A percentile compares a stretch with the other conserved stretches of the same genome.
Evolutionary conservation across 768 basidiomycete species (phyloP).

Genomic region (Leucocoprinus sp.): DNA sequence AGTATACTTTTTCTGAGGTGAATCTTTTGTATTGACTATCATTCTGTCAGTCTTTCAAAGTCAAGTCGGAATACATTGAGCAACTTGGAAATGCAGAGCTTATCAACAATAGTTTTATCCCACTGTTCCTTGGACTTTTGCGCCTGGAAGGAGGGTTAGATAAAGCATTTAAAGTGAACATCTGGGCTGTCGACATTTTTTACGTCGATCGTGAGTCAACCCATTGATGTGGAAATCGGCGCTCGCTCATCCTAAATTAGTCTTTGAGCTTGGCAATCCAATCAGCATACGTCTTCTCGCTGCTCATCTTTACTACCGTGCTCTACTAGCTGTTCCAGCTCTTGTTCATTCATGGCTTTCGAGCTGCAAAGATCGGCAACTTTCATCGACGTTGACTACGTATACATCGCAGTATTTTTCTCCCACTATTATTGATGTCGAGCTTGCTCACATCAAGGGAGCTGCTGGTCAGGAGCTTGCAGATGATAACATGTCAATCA

Average conservation of each 20-base stretch:
- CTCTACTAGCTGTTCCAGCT: conserved; percentile 76
- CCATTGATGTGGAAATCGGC: neutral
- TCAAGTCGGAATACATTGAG: conserved; percentile 78
- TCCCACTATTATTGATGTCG: conserved; percentile 76
- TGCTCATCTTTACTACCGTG: conserved; percentile 85
- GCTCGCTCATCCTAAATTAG: conserved; percentile 25
- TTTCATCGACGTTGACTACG: conserved; percentile 63
- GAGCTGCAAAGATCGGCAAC: conserved; percentile 83
- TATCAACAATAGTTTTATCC: conserved; percentile 60
- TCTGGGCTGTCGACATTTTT: conserved; percentile 82
- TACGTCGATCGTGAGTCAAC: conserved; percentile 55
- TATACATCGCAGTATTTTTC: conserved; percentile 86
- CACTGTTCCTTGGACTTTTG: conserved; percentile 59
- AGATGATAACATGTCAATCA: conserved; percentile 76
- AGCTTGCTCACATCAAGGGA: conserved; percentile 66
- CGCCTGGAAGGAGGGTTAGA: conserved; percentile 55
- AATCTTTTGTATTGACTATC: neutral
- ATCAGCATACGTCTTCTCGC: conserved; percentile 60
- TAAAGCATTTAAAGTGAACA: conserved; percentile 72
- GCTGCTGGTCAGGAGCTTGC: conserved; percentile 47
- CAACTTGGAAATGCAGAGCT: conserved; percentile 69
- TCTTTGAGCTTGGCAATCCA: conserved; percentile 44
- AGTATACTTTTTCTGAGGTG: conserved; percentile 20
- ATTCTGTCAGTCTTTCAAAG: conserved; percentile 66
- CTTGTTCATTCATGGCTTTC: conserved; percentile 81